phyloP scores from a whole-genome alignment of 768 basidiomycete genomes.

The Suillus subalutaceus region DNA sequence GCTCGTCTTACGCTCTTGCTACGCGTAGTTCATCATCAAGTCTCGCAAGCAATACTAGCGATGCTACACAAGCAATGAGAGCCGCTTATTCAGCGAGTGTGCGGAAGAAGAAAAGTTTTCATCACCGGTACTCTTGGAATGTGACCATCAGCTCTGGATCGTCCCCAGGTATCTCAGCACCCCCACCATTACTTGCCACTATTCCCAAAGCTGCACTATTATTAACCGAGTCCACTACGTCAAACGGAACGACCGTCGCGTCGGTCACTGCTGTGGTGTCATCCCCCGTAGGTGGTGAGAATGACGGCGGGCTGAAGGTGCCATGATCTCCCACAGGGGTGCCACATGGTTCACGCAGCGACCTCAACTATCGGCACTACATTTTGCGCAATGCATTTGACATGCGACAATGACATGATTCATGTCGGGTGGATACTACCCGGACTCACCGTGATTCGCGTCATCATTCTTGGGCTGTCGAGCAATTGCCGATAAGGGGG shows the following conservation, averaged over 20 bases:
- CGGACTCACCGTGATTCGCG: constrained; percentile 4
- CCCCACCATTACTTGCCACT: constrained; percentile 1
- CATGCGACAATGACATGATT: neutral
- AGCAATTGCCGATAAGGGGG: constrained; percentile 7
- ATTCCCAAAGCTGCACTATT: constrained; percentile 24
- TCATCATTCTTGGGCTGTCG: constrained; percentile 4
- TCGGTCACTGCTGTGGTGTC: constrained; percentile 4
- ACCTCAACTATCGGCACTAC: constrained; percentile 1
- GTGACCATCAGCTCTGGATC: constrained; percentile 26
- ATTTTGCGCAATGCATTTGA: constrained; percentile 7
- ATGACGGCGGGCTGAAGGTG: neutral
- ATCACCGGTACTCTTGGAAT: constrained; percentile 33
- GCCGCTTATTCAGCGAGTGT: constrained; percentile 35
- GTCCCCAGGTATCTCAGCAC: constrained; percentile 23
- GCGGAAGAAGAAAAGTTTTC: constrained; percentile 38
- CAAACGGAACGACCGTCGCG: constrained; percentile 10
- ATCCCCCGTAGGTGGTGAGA: constrained; percentile 2
- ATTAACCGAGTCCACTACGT: constrained; percentile 10
- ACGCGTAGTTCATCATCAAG: constrained; percentile 34
- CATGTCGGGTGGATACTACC: neutral
- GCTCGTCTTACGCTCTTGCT: constrained; percentile 31
- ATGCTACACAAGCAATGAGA: constrained; percentile 30
- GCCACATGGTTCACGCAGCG: neutral
- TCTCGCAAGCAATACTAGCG: constrained; percentile 24
- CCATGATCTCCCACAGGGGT: neutral